Evolutionary conservation across 2,329 filamentous ascomycete genomes (phyloP).

Genomic region (Periconia sp.): DNA sequence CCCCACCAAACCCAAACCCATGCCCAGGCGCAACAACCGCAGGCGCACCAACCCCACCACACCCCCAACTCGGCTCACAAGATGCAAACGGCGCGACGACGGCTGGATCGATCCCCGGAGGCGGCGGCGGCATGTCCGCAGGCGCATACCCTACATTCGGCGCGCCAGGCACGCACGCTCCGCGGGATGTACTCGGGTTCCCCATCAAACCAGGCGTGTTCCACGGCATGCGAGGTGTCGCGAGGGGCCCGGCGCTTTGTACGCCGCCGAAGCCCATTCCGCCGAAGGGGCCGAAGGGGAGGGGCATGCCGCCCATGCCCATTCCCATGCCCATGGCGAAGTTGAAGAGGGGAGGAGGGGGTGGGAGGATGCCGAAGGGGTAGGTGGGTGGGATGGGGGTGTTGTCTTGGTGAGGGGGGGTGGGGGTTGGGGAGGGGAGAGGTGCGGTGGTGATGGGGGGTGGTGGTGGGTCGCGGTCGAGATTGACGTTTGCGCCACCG

Average conservation of each 20-base stretch:
- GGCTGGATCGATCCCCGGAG: slow-evolving; percentile 21
- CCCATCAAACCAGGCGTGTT: slow-evolving; percentile 11
- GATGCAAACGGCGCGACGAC: slow-evolving; percentile 27
- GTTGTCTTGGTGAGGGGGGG: background rate
- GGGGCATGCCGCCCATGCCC: slow-evolving; percentile 4
- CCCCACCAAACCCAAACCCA: slow-evolving; percentile 8
- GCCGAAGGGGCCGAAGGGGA: slow-evolving; percentile 17
- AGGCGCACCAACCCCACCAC: slow-evolving; percentile 8
- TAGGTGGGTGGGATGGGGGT: background rate
- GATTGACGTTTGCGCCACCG: slow-evolving; percentile 37
- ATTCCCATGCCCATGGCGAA: background rate
- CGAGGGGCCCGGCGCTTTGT: slow-evolving; percentile 26
- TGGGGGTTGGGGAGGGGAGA: slow-evolving; percentile 6
- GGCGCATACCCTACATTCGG: slow-evolving; percentile 20
- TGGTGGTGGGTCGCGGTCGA: slow-evolving; percentile 36
- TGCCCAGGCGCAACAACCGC: slow-evolving; percentile 3
- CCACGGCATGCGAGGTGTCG: slow-evolving; percentile 13
- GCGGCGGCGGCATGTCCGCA: slow-evolving; percentile 24
- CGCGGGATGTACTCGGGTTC: slow-evolving; percentile 14
- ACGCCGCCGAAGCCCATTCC: slow-evolving; percentile 24
- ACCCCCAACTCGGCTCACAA: slow-evolving; percentile 17
- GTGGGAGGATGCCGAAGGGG: slow-evolving; percentile 16
- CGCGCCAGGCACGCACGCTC: slow-evolving; percentile 3
- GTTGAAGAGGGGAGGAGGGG: background rate
- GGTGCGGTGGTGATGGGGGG: slow-evolving; percentile 19